Conservation (phyloP, 139 green algal genomes). For the Eudorina sp. region DNA sequence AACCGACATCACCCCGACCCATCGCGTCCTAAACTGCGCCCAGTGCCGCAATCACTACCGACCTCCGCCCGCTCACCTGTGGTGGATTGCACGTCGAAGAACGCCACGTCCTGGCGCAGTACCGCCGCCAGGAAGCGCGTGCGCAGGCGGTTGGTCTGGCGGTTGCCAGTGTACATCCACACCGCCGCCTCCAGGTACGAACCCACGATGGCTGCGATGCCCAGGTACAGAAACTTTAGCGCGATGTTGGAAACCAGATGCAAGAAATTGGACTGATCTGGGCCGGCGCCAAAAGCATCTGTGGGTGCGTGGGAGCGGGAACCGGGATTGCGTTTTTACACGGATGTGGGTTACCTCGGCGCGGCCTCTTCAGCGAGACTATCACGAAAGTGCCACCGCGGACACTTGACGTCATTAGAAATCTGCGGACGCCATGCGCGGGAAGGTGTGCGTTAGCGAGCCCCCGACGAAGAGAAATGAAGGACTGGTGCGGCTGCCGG, state of each 20-base stretch:
- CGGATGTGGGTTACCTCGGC: too few relatives aligned
- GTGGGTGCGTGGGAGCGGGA: too few relatives aligned
- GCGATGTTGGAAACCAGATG: slow-evolving; percentile 44
- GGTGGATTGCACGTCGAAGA: slow-evolving; percentile 84
- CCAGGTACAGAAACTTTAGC: slow-evolving; percentile 82
- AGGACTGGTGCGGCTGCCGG: too few relatives aligned
- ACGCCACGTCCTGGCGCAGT: slow-evolving; percentile 88
- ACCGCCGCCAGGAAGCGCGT: slow-evolving; percentile 70
- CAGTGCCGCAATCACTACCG: background rate
- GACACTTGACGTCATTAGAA: too few relatives aligned
- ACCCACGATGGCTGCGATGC: slow-evolving; percentile 58
- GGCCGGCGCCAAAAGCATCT: background rate
- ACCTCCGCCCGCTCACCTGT: slow-evolving; percentile 50
- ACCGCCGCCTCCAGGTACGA: slow-evolving; percentile 61
- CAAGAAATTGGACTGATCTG: slow-evolving; percentile 3
- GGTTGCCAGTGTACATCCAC: slow-evolving; percentile 57
- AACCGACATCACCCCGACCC: background rate
- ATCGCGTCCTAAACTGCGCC: background rate
- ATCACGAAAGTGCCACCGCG: too few relatives aligned
- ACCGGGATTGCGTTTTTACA: too few relatives aligned
- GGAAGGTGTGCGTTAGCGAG: too few relatives aligned
- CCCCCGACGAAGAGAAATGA: too few relatives aligned
- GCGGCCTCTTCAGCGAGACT: too few relatives aligned
- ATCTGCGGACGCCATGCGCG: too few relatives aligned
- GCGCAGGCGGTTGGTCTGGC: slow-evolving; percentile 59